Percentiles rank a stretch among this genome's conserved stretches.
Conservation (phyloP, 2,329 filamentous ascomycete species). For the Stachybotrys elegans region DNA sequence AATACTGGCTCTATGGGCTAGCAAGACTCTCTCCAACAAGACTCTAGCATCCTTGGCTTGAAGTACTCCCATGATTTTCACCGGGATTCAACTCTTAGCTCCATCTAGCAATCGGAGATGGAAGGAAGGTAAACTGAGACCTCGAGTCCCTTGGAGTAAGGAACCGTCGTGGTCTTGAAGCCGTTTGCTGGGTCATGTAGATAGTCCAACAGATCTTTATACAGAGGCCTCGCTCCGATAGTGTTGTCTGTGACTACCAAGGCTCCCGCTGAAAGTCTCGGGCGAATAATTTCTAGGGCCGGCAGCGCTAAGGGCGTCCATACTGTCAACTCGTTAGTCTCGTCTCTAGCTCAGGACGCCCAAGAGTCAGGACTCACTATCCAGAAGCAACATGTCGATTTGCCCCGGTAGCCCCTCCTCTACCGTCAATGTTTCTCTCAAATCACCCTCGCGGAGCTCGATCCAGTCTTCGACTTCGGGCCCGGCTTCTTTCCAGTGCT, state of each 20-base stretch:
- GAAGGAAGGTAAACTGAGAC: not conserved
- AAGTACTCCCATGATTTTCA: too few relatives aligned
- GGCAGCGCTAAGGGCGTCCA: slow-evolving; percentile 52
- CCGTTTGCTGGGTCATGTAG: slow-evolving; percentile 39
- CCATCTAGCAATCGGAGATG: too few relatives aligned
- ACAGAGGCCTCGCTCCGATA: slow-evolving; percentile 29
- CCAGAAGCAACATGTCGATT: slow-evolving; percentile 54
- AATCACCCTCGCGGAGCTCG: slow-evolving; percentile 52
- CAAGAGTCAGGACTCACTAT: slow-evolving; percentile 43
- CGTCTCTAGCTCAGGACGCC: too few relatives aligned
- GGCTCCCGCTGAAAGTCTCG: slow-evolving; percentile 39
- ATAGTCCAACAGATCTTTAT: slow-evolving; percentile 41
- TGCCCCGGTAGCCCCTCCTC: slow-evolving; percentile 37
- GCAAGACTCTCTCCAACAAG: too few relatives aligned
- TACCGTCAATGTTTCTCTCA: slow-evolving; percentile 49
- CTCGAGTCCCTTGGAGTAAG: not conserved
- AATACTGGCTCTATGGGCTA: too few relatives aligned
- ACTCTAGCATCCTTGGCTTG: too few relatives aligned
- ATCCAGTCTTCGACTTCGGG: slow-evolving; percentile 43
- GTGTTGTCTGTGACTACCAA: slow-evolving; percentile 47
- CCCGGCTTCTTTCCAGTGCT: slow-evolving; percentile 49
- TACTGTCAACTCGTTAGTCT: slow-evolving; percentile 30
- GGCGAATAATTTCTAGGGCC: slow-evolving; percentile 40
- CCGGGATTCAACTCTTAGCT: too few relatives aligned
- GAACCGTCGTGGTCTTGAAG: slow-evolving; percentile 33